These are phyloP conservation scores for Hanseniaspora valbyensis DNA, from an alignment of 805 yeast species.

Conservation along the genomic window DNA sequence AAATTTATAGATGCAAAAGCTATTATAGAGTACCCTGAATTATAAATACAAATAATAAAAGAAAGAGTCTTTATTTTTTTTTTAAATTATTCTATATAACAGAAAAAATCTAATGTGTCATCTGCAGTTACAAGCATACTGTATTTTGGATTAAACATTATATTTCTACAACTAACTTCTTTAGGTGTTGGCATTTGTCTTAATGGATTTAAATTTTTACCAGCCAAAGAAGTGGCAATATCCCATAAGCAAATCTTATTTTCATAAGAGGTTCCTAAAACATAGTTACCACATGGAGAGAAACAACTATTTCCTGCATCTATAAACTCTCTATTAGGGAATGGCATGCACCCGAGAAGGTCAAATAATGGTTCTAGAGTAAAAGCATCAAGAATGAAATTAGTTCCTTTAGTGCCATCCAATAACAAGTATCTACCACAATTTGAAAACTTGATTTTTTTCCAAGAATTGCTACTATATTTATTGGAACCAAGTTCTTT, in stretches of 20 bases:
- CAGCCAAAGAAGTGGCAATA: slow-evolving; percentile 27
- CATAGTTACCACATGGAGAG: slow-evolving; percentile 56
- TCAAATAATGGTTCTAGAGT: slow-evolving; percentile 42
- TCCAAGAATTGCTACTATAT: slow-evolving; percentile 36
- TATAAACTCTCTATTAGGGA: slow-evolving; percentile 36
- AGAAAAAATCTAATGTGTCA: slow-evolving; percentile 28
- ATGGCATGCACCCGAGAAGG: slow-evolving; percentile 39
- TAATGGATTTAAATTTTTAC: slow-evolving; percentile 22
- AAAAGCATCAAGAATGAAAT: slow-evolving; percentile 60
- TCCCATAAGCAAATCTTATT: slow-evolving; percentile 48
- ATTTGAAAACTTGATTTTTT: slow-evolving; percentile 66
- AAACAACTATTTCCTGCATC: slow-evolving; percentile 49
- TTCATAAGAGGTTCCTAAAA: slow-evolving; percentile 50
- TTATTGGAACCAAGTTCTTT: slow-evolving; percentile 30
- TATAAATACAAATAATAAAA: slow-evolving; percentile 28
- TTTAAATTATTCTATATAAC: slow-evolving; percentile 25
- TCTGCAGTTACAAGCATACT: slow-evolving; percentile 32
- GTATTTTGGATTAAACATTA: slow-evolving; percentile 34
- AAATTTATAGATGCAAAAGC: slow-evolving; percentile 23
- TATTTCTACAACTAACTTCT: slow-evolving; percentile 32
- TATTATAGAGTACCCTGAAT: slow-evolving; percentile 52
- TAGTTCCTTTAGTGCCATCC: slow-evolving; percentile 45
- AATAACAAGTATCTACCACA: slow-evolving; percentile 57
- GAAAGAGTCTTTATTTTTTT: no score
- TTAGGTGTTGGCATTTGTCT: slow-evolving; percentile 27